phyloP scores from a whole-genome alignment of 176 grass and related monocot genomes.

The Musa acuminata region DNA sequence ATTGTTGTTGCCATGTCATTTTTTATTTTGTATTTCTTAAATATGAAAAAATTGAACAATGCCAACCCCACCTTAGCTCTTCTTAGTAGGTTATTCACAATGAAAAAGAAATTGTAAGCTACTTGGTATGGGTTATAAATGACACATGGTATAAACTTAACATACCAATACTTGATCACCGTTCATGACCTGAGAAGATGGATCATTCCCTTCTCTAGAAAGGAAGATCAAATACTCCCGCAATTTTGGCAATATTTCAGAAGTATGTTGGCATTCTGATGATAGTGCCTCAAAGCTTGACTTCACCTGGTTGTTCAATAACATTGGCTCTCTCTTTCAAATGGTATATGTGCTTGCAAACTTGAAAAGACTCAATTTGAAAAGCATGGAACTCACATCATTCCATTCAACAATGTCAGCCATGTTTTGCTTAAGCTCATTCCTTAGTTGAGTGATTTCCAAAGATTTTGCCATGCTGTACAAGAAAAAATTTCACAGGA shows the following conservation, averaged over 20 bases:
- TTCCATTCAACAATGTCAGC: neutral
- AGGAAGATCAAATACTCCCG: neutral
- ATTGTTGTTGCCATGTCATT: too few relatives aligned
- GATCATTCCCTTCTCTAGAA: neutral
- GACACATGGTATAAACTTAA: neutral
- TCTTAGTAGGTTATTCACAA: too few relatives aligned
- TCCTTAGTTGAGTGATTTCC: neutral
- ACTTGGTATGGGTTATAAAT: too few relatives aligned
- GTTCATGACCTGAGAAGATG: neutral
- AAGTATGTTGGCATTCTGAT: conserved; percentile 5
- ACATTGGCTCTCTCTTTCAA: neutral
- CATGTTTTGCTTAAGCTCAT: neutral
- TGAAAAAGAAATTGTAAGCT: too few relatives aligned
- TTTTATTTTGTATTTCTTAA: too few relatives aligned
- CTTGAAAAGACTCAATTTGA: neutral
- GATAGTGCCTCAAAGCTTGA: conserved; percentile 7
- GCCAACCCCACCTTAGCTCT: too few relatives aligned
- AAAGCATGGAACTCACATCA: neutral
- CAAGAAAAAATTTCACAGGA: neutral
- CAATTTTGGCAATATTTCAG: conserved; percentile 3
- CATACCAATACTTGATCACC: neutral
- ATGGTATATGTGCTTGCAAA: neutral
- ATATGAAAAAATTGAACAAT: too few relatives aligned
- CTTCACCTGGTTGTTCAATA: neutral
- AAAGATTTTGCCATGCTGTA: neutral